phyloP scores from a whole-genome alignment of 1,139 yeast species.

The Kazachstania sp. region DNA sequence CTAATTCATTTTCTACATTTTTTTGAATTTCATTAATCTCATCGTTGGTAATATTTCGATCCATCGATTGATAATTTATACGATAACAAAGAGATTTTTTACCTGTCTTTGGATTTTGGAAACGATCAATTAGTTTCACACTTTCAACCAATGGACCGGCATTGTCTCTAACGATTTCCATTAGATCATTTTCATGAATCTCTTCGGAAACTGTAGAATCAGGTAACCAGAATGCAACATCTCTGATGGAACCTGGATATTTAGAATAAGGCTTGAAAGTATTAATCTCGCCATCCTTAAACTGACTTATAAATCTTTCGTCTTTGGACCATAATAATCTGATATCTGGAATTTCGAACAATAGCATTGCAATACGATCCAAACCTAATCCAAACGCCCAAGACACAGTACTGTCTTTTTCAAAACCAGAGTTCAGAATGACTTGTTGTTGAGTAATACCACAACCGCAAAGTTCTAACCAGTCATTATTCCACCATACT shows the following conservation, averaged over 20 bases:
- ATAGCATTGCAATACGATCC: constrained; percentile 90
- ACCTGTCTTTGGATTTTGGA: constrained; percentile 75
- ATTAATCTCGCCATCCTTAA: constrained; percentile 52
- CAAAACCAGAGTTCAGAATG: constrained; percentile 59
- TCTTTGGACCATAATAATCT: constrained; percentile 88
- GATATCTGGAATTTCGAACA: constrained; percentile 92
- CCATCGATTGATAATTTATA: constrained; percentile 92
- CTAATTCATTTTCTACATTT: constrained; percentile 49
- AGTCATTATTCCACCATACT: constrained; percentile 98
- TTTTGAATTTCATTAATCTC: constrained; percentile 70
- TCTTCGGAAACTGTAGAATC: constrained; percentile 24
- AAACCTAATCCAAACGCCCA: constrained; percentile 99
- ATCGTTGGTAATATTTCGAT: constrained; percentile 71
- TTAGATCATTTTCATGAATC: constrained; percentile 80
- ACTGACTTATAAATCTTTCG: constrained; percentile 68
- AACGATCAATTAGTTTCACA: constrained; percentile 72
- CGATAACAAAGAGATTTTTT: constrained; percentile 78
- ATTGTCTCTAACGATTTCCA: constrained; percentile 79
- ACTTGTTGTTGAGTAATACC: constrained; percentile 84
- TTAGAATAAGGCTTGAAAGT: constrained; percentile 85
- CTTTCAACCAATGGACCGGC: constrained; percentile 89
- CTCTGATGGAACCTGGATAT: constrained; percentile 80
- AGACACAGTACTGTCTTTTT: constrained; percentile 52
- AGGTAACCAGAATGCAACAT: constrained; percentile 87
- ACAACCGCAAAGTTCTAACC: constrained; percentile 97